phyloP scores from a whole-genome alignment of 2,329 filamentous ascomycete species.

The Cladophialophora psammophila region DNA sequence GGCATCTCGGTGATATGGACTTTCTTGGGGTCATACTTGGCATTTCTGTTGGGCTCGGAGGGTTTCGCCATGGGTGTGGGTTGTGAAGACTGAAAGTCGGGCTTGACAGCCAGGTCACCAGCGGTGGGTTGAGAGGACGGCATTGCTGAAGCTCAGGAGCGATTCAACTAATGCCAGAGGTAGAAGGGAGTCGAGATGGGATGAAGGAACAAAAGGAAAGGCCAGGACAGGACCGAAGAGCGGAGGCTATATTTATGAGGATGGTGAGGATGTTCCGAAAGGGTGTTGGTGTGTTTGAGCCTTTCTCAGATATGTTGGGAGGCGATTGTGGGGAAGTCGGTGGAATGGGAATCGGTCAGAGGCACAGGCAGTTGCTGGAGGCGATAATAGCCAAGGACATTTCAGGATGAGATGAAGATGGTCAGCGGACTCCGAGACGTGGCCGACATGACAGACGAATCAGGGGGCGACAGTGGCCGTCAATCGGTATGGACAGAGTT shows the following conservation, averaged over 20 bases:
- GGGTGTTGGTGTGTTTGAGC: conserved; percentile 18
- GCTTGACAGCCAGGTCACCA: conserved; percentile 58
- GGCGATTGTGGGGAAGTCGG: conserved; percentile 28
- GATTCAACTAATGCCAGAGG: conserved; percentile 25
- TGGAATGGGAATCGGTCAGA: conserved; percentile 17
- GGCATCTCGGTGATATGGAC: conserved; percentile 84
- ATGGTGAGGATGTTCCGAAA: conserved; percentile 13
- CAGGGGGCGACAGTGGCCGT: conserved; percentile 1
- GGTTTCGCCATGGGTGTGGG: conserved; percentile 57
- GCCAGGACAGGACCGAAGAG: neutral
- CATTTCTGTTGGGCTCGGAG: conserved; percentile 60
- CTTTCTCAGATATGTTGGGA: conserved; percentile 34
- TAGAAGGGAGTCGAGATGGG: conserved; percentile 8
- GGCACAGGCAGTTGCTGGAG: neutral
- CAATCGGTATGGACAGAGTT: conserved; percentile 6
- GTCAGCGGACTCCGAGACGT: neutral
- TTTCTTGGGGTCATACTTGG: conserved; percentile 70
- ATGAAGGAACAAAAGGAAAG: conserved; percentile 18
- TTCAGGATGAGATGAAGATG: neutral
- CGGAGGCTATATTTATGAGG: conserved; percentile 19
- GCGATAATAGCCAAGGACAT: neutral
- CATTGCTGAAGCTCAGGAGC: conserved; percentile 48
- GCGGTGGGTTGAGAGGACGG: conserved; percentile 60
- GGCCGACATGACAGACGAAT: neutral
- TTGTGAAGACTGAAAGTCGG: conserved; percentile 55